Base-by-base conservation (phyloP, 495 filamentous ascomycete genomes). In the Penicillium canescens region DNA sequence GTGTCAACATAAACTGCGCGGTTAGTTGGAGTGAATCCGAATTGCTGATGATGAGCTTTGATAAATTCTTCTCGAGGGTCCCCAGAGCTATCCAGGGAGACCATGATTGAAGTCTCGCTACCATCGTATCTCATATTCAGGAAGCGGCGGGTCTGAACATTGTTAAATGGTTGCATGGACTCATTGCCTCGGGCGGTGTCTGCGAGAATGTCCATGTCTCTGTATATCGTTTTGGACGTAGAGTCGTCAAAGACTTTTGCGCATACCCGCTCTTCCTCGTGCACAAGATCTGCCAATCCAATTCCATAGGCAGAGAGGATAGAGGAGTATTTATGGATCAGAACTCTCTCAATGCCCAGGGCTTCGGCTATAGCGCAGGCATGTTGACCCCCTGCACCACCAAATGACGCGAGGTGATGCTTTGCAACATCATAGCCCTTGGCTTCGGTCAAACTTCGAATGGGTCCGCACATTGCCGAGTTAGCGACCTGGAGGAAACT, bases 301-400 rank as follows among this genome's bases (percentile, higher is more conserved):
- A 97, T 97, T 16, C 92, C 92, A 59, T 96, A 96, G 1, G 93
- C 92, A 0, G 91, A 96, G 1, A 97, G 78, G 2, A 97, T 90
- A 0, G 91, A 96, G 0, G 92, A 96, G 63, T 96, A 96, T 37
- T 88, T 79, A 60, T 96, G 92, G 14, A 97, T 79, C 6, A 97
- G 74, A 31, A 96, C 91, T 63, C 92, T 88, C 35, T 74, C 79
- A 55, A 97, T 90, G 0, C 92, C 91, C 13, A 97, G 76, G 13
- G 87, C 86, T 58, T 90, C 86, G 14, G 92, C 92, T 60, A 97
- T 96, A 16, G 90, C 90, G 14, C 93, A 90, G 7, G 92, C 92
- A 60, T 97, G 92, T 66, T 97, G 92, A 7, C 92, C 92, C 42
- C 92, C 92, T 4, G 93, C 92, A 24, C 92, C 92, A 20, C 92